These are phyloP conservation scores for Naematelia aurantialba DNA, from an alignment of 768 basidiomycete species.

Conservation along the genomic window DNA sequence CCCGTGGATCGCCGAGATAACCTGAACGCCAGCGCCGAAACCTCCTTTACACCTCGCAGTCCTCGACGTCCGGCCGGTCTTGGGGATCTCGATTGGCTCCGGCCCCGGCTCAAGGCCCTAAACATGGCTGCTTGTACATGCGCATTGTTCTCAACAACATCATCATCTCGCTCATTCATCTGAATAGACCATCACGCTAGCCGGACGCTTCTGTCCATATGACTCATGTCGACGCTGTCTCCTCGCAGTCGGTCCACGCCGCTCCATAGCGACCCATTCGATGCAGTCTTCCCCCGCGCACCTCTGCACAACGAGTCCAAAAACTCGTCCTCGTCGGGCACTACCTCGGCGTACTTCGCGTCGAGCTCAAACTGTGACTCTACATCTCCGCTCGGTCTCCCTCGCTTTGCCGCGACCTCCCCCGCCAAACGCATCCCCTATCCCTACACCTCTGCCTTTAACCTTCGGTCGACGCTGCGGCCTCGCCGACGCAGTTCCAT, in stretches of 20 bases:
- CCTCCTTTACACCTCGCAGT: too few species aligned
- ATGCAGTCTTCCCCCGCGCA: too few species aligned
- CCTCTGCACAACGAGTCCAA: too few species aligned
- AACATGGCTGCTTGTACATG: too few species aligned
- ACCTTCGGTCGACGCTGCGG: constrained; percentile 2
- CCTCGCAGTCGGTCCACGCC: background rate
- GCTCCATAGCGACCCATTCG: background rate
- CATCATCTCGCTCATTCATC: too few species aligned
- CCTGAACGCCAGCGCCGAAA: too few species aligned
- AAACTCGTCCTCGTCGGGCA: background rate
- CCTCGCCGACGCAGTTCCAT: background rate
- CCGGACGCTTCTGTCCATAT: background rate
- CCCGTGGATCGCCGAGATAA: too few species aligned
- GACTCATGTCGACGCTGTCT: background rate
- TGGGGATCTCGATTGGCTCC: too few species aligned
- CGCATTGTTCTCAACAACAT: background rate
- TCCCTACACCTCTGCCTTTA: background rate
- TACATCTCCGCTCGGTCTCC: background rate
- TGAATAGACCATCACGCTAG: too few species aligned
- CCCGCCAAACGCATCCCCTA: background rate
- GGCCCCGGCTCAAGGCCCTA: too few species aligned
- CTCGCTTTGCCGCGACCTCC: background rate
- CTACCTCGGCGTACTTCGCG: background rate
- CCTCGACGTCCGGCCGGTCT: too few species aligned
- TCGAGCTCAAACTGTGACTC: background rate